Evolutionary conservation across 75 land plant species (phyloP).

Genomic region (Isoetes taiwanensis): DNA sequence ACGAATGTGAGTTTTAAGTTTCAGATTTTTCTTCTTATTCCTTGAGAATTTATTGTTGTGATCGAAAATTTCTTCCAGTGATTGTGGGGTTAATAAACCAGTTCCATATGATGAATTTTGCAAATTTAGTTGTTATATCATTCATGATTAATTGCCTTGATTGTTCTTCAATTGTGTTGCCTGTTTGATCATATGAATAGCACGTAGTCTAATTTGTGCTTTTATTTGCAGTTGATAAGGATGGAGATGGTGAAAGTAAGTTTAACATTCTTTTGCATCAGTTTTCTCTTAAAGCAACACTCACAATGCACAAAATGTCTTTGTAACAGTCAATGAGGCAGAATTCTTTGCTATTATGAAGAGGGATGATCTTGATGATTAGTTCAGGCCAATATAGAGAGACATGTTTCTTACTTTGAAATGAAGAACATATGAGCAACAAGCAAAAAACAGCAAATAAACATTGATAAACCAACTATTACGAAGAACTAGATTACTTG

Average conservation of each 20-base stretch:
- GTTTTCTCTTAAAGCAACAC: not conserved
- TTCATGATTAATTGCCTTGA: not conserved
- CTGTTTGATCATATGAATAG: not conserved
- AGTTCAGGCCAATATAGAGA: too few species aligned
- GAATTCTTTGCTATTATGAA: conserved; percentile 17
- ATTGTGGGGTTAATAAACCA: not conserved
- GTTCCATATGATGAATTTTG: not conserved
- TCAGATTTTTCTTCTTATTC: not conserved
- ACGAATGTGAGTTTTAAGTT: conserved; percentile 15
- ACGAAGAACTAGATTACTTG: too few species aligned
- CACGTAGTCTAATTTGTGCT: not conserved
- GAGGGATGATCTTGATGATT: conserved; percentile 14
- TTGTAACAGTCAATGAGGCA: conserved; percentile 7
- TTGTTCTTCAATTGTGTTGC: not conserved
- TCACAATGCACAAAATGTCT: not conserved
- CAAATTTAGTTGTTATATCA: not conserved
- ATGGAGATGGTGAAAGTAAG: conserved; percentile 31
- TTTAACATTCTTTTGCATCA: not conserved
- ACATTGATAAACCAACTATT: too few species aligned
- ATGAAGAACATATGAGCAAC: too few species aligned
- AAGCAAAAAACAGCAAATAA: too few species aligned
- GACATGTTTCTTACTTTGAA: too few species aligned
- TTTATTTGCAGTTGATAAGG: conserved; percentile 28
- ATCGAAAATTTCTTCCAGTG: not conserved
- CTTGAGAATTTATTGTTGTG: not conserved